phyloP scores from a whole-genome alignment of 139 green algal genomes.

The Closterium sp. region DNA sequence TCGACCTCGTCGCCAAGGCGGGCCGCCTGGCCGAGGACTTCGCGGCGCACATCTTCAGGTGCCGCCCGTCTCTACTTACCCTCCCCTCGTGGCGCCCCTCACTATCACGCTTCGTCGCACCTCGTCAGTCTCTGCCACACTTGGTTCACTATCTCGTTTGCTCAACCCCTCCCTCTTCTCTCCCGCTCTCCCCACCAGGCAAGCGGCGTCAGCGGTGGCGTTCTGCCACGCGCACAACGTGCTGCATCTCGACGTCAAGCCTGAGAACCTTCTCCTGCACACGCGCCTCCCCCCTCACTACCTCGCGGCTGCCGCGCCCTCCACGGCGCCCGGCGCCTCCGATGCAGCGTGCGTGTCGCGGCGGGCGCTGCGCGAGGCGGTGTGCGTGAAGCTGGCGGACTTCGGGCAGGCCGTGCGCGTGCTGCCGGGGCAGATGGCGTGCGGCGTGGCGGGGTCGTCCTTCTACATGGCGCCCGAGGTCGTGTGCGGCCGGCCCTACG shows the following conservation, averaged over 20 bases:
- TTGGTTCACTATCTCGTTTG: no score
- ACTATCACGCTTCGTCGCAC: background rate
- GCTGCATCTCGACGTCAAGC: slow-evolving; percentile 1
- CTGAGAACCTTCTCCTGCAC: background rate
- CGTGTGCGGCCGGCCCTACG: background rate
- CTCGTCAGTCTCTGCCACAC: no score
- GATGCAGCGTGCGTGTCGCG: background rate
- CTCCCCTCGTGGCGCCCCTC: background rate
- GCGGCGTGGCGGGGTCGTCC: slow-evolving; percentile 3
- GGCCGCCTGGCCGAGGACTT: background rate
- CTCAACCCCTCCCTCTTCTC: background rate
- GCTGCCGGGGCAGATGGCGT: background rate
- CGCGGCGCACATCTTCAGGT: slow-evolving; percentile 7
- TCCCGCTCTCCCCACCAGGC: background rate
- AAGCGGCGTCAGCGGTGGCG: background rate
- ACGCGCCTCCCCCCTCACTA: background rate
- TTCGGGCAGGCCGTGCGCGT: slow-evolving; percentile 10
- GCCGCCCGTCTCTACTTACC: background rate
- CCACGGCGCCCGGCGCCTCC: no score
- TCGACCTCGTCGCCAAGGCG: background rate
- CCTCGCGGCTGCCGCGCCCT: background rate
- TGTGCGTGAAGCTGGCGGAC: slow-evolving; percentile 10
- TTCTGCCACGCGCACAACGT: slow-evolving; percentile 7
- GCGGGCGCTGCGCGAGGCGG: background rate
- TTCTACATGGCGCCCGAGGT: background rate